Conservation (phyloP, 2,329 filamentous ascomycete genomes). For the Magnaporthiopsis poae region DNA sequence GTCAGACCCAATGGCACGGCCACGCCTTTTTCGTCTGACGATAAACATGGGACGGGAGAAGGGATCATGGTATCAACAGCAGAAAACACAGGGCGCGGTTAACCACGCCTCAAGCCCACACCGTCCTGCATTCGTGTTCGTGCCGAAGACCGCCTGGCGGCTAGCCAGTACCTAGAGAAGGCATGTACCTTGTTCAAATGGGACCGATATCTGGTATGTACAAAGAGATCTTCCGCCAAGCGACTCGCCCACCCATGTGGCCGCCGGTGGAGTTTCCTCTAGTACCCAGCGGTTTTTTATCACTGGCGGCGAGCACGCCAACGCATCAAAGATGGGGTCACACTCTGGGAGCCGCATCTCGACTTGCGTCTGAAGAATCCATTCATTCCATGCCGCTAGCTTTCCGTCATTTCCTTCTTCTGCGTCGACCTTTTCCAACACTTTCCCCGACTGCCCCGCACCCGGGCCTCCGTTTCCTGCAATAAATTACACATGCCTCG, state of each 20-base stretch:
- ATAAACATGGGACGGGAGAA: neutral
- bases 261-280: slow-evolving; percentile 43
- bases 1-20: neutral
- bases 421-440: slow-evolving; percentile 25
- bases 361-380: slow-evolving; percentile 49
- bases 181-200: no score
- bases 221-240: slow-evolving; percentile 36
- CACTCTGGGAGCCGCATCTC: slow-evolving; percentile 60
- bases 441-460: slow-evolving; percentile 35
- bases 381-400: slow-evolving; percentile 30
- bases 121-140: slow-evolving; percentile 11
- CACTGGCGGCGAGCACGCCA: slow-evolving; percentile 83
- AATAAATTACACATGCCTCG: slow-evolving; percentile 58
- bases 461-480: slow-evolving; percentile 38
- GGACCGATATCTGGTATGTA: slow-evolving; percentile 19
- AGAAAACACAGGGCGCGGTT: neutral
- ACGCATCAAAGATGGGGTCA: slow-evolving; percentile 72
- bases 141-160: slow-evolving; percentile 3
- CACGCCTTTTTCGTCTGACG: neutral
- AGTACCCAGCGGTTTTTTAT: slow-evolving; percentile 55
- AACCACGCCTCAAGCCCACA: slow-evolving; percentile 2
- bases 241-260: slow-evolving; percentile 39
- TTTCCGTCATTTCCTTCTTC: slow-evolving; percentile 26
- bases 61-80: neutral
- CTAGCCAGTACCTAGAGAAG: neutral